Evolutionary conservation across 805 yeast species (phyloP), one percentile per base, ranked within the genome.

Genomic region (Metschnikowia picachoensis): DNA sequence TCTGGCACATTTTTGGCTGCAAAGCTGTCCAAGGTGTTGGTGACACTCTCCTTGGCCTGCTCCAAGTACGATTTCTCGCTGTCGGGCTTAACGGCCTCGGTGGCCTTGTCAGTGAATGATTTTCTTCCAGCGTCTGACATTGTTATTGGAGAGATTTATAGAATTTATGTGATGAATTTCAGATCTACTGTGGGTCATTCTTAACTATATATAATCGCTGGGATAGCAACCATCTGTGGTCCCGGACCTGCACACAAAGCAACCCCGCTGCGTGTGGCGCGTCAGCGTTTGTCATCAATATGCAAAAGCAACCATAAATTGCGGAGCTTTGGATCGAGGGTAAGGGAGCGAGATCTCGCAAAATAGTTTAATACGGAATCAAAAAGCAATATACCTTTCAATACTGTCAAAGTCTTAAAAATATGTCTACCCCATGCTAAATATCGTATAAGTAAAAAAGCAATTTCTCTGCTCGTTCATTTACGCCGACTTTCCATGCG

Each of bases 1-100:
- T 84, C 82, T 56, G 94, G 89, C 61, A 80, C 80, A 43, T 74
- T 65, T 44, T 74, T 66, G 39, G 77, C 73, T 48, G 83, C 88
- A 45, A 75, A 67, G 61, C 77, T 72, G 73, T 89, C 96, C 58
- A 74, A 76, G n/a, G 75, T 63, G 61, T 78, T 84, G 48, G 94
- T 80, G 52, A 77, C 80, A 29, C 64, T 48, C 71, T 89, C 95
- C 75, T 85, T 84, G 55, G 82, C 83, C 70, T 85, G 73, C 60
- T 86, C 84, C 43, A 71, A 65, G 60, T 70, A 67, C 33, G 82
- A 59, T 73, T 89, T 89, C 67, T 84, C 77, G 47, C 78, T 67
- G 52, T 88, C 83, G 55, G 95, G 95, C 55, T 78, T 85, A 36
- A 84, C 49, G 36, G 77, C 60, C 74, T 88, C 95, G 44, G 76